These are phyloP conservation scores for Parachaetomium inaequale DNA, from an alignment of 495 filamentous ascomycete genomes.

Conservation along the genomic window DNA sequence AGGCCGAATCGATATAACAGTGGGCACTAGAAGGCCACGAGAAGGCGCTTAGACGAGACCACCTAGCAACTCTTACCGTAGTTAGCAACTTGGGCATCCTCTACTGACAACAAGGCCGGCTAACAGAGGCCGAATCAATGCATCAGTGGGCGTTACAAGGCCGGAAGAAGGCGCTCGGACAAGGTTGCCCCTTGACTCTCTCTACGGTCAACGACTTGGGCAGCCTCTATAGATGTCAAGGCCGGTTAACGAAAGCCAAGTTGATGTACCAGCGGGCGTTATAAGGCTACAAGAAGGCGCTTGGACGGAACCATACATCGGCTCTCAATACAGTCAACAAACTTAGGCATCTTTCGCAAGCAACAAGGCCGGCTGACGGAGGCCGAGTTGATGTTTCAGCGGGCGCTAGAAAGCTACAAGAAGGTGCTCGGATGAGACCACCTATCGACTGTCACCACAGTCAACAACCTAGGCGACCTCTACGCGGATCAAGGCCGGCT, in stretches of 20 bases:
- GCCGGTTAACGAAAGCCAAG: not conserved
- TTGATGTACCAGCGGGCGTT: not conserved
- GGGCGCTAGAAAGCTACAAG: not conserved
- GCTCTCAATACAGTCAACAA: not conserved
- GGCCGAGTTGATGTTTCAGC: not conserved
- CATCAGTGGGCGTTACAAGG: not conserved
- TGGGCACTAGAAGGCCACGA: constrained; percentile 32
- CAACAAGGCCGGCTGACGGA: not conserved
- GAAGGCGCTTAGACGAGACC: constrained; percentile 3
- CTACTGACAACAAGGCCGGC: too few species aligned
- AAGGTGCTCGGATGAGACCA: not conserved
- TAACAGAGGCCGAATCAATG: not conserved
- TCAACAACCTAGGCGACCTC: constrained; percentile 26
- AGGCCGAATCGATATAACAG: constrained; percentile 35
- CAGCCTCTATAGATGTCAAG: too few species aligned
- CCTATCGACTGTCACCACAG: not conserved
- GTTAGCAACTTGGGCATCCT: too few species aligned
- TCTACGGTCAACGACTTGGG: not conserved
- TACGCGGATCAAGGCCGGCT: constrained; percentile 28
- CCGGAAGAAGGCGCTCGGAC: not conserved
- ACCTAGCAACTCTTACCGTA: constrained; percentile 33
- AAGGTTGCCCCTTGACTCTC: not conserved
- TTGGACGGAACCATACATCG: not conserved
- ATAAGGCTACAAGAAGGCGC: not conserved
- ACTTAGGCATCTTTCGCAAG: not conserved